phyloP scores from a whole-genome alignment of 768 basidiomycete genomes.

The Rhodotorula taiwanensis region DNA sequence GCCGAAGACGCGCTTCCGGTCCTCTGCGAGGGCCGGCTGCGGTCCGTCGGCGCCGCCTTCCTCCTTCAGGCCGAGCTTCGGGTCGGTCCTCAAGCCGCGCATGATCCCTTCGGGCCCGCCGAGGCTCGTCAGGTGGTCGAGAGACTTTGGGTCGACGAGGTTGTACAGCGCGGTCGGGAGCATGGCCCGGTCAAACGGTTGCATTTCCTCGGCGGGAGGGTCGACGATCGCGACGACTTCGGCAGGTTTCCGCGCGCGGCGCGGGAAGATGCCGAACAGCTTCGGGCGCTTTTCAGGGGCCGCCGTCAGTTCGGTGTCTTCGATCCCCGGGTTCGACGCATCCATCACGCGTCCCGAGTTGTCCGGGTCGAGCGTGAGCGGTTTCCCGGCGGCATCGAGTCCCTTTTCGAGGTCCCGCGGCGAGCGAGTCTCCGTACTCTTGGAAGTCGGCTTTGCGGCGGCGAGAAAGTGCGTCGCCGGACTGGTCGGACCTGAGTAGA shows the following conservation, averaged over 20 bases:
- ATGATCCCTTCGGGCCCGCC: constrained; percentile 67
- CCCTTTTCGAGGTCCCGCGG: constrained; percentile 18
- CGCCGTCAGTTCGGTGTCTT: constrained; percentile 9
- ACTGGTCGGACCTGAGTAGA: not conserved
- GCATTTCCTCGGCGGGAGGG: constrained; percentile 35
- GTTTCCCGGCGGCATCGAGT: not conserved
- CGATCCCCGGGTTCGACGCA: constrained; percentile 3
- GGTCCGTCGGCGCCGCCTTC: not conserved
- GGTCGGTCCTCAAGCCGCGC: constrained; percentile 64
- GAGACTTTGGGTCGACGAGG: constrained; percentile 80
- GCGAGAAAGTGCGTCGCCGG: not conserved
- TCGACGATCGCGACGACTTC: constrained; percentile 6
- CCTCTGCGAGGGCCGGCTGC: constrained; percentile 32
- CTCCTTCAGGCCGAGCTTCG: constrained; percentile 45
- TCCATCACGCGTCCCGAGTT: not conserved
- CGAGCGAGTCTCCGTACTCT: no score
- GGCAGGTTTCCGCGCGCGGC: not conserved
- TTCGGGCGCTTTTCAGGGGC: not conserved
- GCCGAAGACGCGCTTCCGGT: constrained; percentile 64
- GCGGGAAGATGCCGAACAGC: constrained; percentile 11
- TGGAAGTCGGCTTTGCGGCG: not conserved
- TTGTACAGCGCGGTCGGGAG: constrained; percentile 36
- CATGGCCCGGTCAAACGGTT: constrained; percentile 25
- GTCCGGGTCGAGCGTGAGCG: constrained; percentile 1
- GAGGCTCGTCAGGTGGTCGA: constrained; percentile 58